Evolutionary conservation across 352 stramenopile species (phyloP).

Genomic region (Sclerospora graminicola): DNA sequence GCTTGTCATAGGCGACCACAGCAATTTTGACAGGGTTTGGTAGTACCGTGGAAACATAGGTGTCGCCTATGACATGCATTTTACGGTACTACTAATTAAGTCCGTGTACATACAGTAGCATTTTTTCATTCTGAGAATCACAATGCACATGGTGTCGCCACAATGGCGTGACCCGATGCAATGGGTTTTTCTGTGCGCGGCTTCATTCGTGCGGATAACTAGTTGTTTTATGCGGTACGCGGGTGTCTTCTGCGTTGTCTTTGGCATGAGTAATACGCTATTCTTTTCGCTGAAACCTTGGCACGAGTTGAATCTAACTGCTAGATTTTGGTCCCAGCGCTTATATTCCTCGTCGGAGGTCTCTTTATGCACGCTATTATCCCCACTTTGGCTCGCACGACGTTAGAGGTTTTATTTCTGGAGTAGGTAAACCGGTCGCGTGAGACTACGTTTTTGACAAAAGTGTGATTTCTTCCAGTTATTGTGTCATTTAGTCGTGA

Average conservation of each 20-base stretch:
- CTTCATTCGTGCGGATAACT: slow-evolving; percentile 20
- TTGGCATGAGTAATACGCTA: slow-evolving; percentile 31
- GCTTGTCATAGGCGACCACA: too few species aligned
- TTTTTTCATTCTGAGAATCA: too few species aligned
- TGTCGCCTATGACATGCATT: too few species aligned
- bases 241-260: slow-evolving; percentile 27
- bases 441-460: neutral
- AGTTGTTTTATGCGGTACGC: slow-evolving; percentile 38
- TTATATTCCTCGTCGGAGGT: slow-evolving; percentile 33
- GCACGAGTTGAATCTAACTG: neutral
- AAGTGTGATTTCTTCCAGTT: slow-evolving; percentile 11
- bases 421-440: neutral
- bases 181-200: slow-evolving; percentile 25
- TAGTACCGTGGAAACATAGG: too few species aligned
- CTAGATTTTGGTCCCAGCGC: slow-evolving; percentile 5
- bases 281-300: neutral
- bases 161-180: slow-evolving; percentile 52
- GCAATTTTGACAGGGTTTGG: too few species aligned
- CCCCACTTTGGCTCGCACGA: slow-evolving; percentile 32
- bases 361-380: slow-evolving; percentile 45
- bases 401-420: slow-evolving; percentile 18
- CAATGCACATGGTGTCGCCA: slow-evolving; percentile 17
- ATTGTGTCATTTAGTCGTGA: slow-evolving; percentile 17
- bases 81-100: too few species aligned
- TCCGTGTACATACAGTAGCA: too few species aligned